Conservation (phyloP, 495 filamentous ascomycete species). For the Tuber microsphaerosporum region DNA sequence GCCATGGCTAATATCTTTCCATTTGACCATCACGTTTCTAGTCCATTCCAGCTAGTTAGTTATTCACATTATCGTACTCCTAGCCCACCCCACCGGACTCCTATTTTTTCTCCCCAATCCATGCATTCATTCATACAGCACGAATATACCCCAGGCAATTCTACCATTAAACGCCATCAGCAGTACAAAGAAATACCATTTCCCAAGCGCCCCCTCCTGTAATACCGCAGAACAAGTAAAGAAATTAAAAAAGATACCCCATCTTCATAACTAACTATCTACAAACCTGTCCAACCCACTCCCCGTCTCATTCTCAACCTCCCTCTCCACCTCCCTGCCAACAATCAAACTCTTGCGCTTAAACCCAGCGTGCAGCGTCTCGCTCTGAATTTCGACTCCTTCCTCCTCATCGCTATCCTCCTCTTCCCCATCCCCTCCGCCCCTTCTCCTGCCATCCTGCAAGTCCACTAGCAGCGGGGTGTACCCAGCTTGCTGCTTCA, state of each 20-base stretch:
- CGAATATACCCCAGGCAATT: background rate
- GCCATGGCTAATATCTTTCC: background rate
- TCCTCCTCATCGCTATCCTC: constrained; percentile 16
- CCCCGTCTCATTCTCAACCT: constrained; percentile 8
- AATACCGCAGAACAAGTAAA: background rate
- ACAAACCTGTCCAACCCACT: constrained; percentile 34
- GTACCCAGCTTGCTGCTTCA: constrained; percentile 45
- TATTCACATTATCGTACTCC: background rate
- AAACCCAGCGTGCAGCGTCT: constrained; percentile 22
- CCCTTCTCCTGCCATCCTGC: background rate
- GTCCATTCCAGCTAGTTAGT: background rate
- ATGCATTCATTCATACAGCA: background rate
- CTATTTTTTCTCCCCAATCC: background rate
- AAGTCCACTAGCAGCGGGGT: constrained; percentile 8
- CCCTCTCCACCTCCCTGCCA: constrained; percentile 14
- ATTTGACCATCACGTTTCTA: background rate
- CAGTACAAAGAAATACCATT: background rate
- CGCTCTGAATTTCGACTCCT: constrained; percentile 14
- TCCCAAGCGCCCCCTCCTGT: constrained; percentile 13
- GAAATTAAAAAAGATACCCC: background rate
- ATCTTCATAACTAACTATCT: constrained; percentile 22
- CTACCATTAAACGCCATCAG: constrained; percentile 3
- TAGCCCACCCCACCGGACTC: background rate
- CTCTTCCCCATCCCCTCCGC: constrained; percentile 6
- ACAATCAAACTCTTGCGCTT: constrained; percentile 28